These are phyloP conservation scores for Macadamia integrifolia DNA, from an alignment of 164 flowering plant species.

Conservation along the genomic window DNA sequence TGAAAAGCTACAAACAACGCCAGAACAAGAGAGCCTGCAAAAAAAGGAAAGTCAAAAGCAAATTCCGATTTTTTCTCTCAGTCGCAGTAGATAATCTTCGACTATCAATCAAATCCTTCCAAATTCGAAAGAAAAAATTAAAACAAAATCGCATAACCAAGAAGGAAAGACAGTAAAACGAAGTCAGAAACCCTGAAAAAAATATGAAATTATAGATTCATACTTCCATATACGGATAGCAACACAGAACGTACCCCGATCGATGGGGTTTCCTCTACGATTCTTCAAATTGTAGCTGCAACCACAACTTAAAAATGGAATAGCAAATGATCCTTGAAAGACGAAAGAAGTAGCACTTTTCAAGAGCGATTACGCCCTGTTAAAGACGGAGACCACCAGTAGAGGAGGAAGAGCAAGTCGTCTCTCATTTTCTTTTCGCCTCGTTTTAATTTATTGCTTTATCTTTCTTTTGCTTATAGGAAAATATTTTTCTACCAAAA, in stretches of 20 bases:
- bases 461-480: background rate
- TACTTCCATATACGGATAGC: slow-evolving; percentile 2
- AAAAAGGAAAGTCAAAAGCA: background rate
- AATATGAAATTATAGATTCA: slow-evolving; percentile 7
- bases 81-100: slow-evolving; percentile 1
- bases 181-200: slow-evolving; percentile 9
- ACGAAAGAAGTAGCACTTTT: background rate
- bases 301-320: background rate
- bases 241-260: slow-evolving; percentile 15
- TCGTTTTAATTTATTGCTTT: background rate
- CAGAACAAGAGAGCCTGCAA: background rate
- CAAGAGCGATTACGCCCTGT: background rate
- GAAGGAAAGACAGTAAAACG: background rate
- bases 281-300: background rate
- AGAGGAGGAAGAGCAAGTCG: background rate
- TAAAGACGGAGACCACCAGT: background rate
- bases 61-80: slow-evolving; percentile 7
- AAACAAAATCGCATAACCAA: background rate
- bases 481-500: too few relatives aligned
- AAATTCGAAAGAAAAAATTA: background rate
- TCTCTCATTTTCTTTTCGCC: background rate
- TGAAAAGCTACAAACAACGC: background rate
- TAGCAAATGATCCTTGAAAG: slow-evolving; percentile 1
- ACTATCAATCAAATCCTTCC: background rate
- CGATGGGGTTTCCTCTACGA: slow-evolving; percentile 6